Evolutionary conservation across 78 protist genomes (phyloP).

Genomic region (Dictyostelium discoideum): DNA sequence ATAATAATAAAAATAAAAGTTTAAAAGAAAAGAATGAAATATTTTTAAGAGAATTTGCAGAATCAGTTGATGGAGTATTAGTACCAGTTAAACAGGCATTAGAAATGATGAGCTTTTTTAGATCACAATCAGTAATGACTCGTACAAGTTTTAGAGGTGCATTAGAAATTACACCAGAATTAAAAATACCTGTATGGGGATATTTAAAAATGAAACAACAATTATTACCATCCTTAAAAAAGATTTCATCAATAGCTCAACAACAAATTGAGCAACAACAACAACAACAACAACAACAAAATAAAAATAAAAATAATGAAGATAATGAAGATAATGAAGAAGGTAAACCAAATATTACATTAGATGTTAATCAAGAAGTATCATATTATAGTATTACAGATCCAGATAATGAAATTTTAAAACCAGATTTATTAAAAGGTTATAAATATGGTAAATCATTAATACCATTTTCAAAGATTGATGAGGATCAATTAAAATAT

Average conservation of each 20-base stretch:
- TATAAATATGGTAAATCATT: conserved; percentile 84
- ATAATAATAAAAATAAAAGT: not conserved
- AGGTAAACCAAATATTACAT: not conserved
- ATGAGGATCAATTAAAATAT: conserved; percentile 63
- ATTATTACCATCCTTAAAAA: conserved; percentile 59
- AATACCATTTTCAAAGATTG: conserved; percentile 85
- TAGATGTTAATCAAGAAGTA: conserved; percentile 51
- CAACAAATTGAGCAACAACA: not conserved
- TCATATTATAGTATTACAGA: conserved; percentile 56
- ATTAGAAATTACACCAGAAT: conserved; percentile 43
- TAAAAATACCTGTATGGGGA: conserved; percentile 64
- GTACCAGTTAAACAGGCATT: conserved; percentile 83
- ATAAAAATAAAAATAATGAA: not conserved
- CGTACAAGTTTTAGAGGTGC: conserved; percentile 68
- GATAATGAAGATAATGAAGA: not conserved
- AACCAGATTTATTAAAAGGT: conserved; percentile 67
- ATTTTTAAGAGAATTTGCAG: conserved; percentile 78
- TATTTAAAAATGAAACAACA: conserved; percentile 59
- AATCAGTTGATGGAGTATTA: conserved; percentile 76
- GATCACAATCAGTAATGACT: conserved; percentile 77
- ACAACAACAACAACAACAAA: not conserved
- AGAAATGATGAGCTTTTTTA: conserved; percentile 84
- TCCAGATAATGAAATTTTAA: conserved; percentile 76
- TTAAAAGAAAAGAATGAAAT: conserved; percentile 68
- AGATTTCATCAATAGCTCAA: conserved; percentile 62